Base-by-base conservation (phyloP, 176 grass and related monocot genomes). In the Elaeis guineensis region DNA sequence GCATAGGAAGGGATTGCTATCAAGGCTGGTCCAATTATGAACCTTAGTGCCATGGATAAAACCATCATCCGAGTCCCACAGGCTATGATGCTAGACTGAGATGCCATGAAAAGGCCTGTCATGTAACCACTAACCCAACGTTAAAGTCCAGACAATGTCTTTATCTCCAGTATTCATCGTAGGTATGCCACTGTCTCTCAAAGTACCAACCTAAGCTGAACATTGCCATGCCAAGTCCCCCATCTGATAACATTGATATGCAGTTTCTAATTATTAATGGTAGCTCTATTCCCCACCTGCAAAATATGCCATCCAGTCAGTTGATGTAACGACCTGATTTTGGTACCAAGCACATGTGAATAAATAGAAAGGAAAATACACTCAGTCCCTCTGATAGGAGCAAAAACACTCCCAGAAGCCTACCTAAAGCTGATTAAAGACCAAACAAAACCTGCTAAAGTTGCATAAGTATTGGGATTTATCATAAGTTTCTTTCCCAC, bases 221-320 rank as follows among this genome's bases (percentile, higher is more conserved):
- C 90, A 95, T 95, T 63, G 90, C 90, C 90, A 95, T 95, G 64
- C 90, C 90, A 63, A 95, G 64, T 23, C 90, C 90, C 39, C 90
- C 90, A 75, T 95, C 86, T 57, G 90, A 87, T 52, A 95, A 67
- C 69, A 95, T 86, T 64, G 72, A 77, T 69, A 95, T 84, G 49
- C 77, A 82, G 21, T 82, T 95, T 54, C 60, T 81, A 58, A 86
- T 24, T 19, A 90, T 74, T 51, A 54, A 18, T 16, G 90, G 90
- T 74, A 84, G 63, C 35, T 73, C 62, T 82, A 87, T 55, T 63
- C 21, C 30, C 86, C 86, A 95, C 79, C 90, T 95, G 63, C 16
- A 73, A 55, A 52, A 58, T 48, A 77, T 65, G 17, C 68, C 67
- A 57, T 55, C 6, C 8, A 54, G 35, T 69, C 17, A 19, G 23